Evolutionary conservation across 2,329 filamentous ascomycete genomes (phyloP).

Genomic region (Colletotrichum musicola): DNA sequence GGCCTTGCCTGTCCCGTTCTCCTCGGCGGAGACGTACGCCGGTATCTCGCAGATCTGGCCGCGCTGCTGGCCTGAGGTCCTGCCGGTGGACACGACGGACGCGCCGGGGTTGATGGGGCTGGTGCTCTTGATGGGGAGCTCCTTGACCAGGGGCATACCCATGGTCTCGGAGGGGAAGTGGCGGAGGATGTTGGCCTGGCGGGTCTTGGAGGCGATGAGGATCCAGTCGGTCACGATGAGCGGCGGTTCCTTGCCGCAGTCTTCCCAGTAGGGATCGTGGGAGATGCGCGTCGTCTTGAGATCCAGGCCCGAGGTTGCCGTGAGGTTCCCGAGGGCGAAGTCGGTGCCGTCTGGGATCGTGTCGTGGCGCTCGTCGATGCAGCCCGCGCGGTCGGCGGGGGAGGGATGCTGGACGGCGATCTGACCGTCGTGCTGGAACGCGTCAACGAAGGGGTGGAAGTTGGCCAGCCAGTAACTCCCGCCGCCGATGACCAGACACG

Average conservation of each 20-base stretch:
- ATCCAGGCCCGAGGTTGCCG: slow-evolving; percentile 56
- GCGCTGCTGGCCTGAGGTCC: slow-evolving; percentile 57
- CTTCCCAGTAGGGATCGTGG: slow-evolving; percentile 60
- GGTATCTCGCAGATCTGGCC: slow-evolving; percentile 59
- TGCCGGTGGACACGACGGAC: slow-evolving; percentile 54
- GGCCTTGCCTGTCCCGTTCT: slow-evolving; percentile 56
- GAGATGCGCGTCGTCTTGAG: slow-evolving; percentile 58
- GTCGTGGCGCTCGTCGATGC: slow-evolving; percentile 53
- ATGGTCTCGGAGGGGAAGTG: slow-evolving; percentile 52
- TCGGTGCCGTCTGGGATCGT: slow-evolving; percentile 45
- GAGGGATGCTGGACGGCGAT: slow-evolving; percentile 57
- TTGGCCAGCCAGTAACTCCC: slow-evolving; percentile 57
- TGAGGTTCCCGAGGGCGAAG: slow-evolving; percentile 52
- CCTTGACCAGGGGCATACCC: slow-evolving; percentile 45
- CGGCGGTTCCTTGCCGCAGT: slow-evolving; percentile 54
- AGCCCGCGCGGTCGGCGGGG: slow-evolving; percentile 52
- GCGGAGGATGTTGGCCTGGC: slow-evolving; percentile 56
- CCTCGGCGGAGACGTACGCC: slow-evolving; percentile 54
- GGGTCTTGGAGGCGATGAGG: slow-evolving; percentile 51
- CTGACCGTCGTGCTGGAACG: slow-evolving; percentile 44
- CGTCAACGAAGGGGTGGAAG: slow-evolving; percentile 59
- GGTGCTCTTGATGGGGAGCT: slow-evolving; percentile 49
- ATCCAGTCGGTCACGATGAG: slow-evolving; percentile 60
- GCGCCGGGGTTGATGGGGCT: slow-evolving; percentile 50
- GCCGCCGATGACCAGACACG: slow-evolving; percentile 53